Conservation (phyloP, 495 filamentous ascomycete genomes). For the Penicillium ochrochloron region DNA sequence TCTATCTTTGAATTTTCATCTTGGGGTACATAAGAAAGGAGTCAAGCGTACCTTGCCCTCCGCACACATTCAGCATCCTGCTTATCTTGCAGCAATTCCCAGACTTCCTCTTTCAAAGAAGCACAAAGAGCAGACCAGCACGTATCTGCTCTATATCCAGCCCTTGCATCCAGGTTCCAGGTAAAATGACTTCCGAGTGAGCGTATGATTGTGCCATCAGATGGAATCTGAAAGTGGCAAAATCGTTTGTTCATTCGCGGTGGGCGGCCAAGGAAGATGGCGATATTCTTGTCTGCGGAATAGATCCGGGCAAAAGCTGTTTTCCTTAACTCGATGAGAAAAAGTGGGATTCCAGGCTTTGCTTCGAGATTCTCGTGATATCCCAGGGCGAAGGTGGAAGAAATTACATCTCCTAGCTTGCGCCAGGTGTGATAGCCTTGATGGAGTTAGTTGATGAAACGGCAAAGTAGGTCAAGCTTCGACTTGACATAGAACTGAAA, state of each 20-base stretch:
- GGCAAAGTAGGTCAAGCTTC: neutral
- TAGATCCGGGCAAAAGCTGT: slow-evolving; percentile 46
- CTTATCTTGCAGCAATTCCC: slow-evolving; percentile 43
- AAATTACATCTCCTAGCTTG: slow-evolving; percentile 47
- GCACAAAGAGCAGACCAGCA: slow-evolving; percentile 48
- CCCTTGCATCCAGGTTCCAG: slow-evolving; percentile 29
- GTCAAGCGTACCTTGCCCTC: slow-evolving; percentile 27
- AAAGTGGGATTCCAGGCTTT: slow-evolving; percentile 34
- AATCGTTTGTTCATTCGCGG: slow-evolving; percentile 48
- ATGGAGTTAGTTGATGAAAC: neutral
- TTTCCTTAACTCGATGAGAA: slow-evolving; percentile 44
- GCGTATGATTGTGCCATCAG: slow-evolving; percentile 11
- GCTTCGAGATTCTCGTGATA: slow-evolving; percentile 47
- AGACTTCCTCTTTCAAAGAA: slow-evolving; percentile 44
- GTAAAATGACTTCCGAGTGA: slow-evolving; percentile 7
- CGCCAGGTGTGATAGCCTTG: slow-evolving; percentile 51
- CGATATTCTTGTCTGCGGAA: slow-evolving; percentile 51
- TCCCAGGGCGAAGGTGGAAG: slow-evolving; percentile 49
- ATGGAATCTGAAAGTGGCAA: slow-evolving; percentile 45
- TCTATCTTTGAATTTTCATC: neutral
- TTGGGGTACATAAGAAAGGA: neutral
- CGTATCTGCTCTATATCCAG: slow-evolving; percentile 42
- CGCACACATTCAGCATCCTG: slow-evolving; percentile 27
- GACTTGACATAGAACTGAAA: neutral
- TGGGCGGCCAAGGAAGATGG: slow-evolving; percentile 50